Evolutionary conservation across 192 early-diverging fungal genomes (phyloP).

Genomic region (Martensiomyces pterosporus): DNA sequence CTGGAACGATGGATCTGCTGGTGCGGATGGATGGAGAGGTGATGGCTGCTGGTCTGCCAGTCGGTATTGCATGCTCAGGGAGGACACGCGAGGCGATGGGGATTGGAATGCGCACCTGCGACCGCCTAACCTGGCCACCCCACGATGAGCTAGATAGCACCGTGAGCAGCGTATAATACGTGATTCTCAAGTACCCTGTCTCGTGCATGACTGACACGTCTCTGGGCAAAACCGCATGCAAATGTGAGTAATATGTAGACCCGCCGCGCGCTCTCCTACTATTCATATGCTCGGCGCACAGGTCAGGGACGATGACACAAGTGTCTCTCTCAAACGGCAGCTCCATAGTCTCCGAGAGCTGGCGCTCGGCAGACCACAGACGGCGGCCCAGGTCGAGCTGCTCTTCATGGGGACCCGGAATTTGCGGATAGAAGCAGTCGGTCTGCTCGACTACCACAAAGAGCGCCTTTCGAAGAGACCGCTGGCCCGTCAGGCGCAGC

Average conservation of each 20-base stretch:
- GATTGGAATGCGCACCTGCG: conserved; percentile 20
- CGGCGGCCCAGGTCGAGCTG: conserved; percentile 41
- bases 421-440: conserved; percentile 45
- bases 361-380: conserved; percentile 27
- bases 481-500: conserved; percentile 21
- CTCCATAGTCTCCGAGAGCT: conserved; percentile 9
- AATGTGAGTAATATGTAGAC: conserved; percentile 24
- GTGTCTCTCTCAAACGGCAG: conserved; percentile 38
- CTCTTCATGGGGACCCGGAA: conserved; percentile 41
- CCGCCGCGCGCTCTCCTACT: conserved; percentile 10
- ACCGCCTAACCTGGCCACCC: conserved; percentile 22
- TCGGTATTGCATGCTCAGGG: conserved; percentile 3
- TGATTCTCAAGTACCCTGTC: conserved; percentile 29
- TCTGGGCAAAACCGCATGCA: conserved; percentile 15
- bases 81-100: conserved; percentile 29
- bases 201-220: conserved; percentile 24
- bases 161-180: conserved; percentile 25
- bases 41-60: neutral
- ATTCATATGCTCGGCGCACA: conserved; percentile 29
- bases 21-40: too few species aligned
- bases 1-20: too few species aligned
- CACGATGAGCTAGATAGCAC: conserved; percentile 22
- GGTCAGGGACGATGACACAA: conserved; percentile 11
- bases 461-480: conserved; percentile 25
- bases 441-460: conserved; percentile 32